Base-by-base conservation (phyloP, 1,139 yeast genomes). In the Scheffersomyces stambukii region DNA sequence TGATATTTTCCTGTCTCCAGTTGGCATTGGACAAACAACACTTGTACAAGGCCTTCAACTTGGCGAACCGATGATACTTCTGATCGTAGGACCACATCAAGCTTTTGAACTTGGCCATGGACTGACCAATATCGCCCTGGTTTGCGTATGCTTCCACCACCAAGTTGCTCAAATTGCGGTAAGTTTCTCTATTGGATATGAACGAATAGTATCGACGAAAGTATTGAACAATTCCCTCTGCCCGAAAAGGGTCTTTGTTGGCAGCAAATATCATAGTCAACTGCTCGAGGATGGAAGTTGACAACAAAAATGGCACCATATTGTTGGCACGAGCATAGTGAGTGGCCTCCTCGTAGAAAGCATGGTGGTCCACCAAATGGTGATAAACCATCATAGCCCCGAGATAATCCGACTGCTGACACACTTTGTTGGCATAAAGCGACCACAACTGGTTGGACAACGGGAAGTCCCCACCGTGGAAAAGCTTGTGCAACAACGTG, bases 381-480 rank as follows among this genome's bases (percentile, higher is more conserved):
- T 66, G 70, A 36, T 53, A 65, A 0, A 64, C 42, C 29, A 64
- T 32, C 9, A 50, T 45, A 0, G 69, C 64, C 0, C 70, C 69
- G 9, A 52, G 41, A 24, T 57, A 46, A 32, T 61, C 50, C 8
- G 49, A 42, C 8, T 29, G 21, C n/a, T 46, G 49, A 25, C 59
- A 46, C 0, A 57, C 60, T 21, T 51, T 34, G 6, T 54, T 38
- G 1, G 57, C 27, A 27, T 49, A 55, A 1, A 36, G 27, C 1
- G 63, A 48, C 73, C 72, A 66, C 13, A 59, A 15, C 37, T 66
- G 62, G 36, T 61, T 58, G 16, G 69, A 53, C 19, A 61, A 27
- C 4, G 30, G 38, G 33, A 56, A 48, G 2, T 38, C 30, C 3
- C 38, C 30, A 4, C 39, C 31, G 5, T 38, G 29, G 15, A 43